Base-by-base conservation (phyloP, 768 basidiomycete species). In the Trametes cubensis region DNA sequence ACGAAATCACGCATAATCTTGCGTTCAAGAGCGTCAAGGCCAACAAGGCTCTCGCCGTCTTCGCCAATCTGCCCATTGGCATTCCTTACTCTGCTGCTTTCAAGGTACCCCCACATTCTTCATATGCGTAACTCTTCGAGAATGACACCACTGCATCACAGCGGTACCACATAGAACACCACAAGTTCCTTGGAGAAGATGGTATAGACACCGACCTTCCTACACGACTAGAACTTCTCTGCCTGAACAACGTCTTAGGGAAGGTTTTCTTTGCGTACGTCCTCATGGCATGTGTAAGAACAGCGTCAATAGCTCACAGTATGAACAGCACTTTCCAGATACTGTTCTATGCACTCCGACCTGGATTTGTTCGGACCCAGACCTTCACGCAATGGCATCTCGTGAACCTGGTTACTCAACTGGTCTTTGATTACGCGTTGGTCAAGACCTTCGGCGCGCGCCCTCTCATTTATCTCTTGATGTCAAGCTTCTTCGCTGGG, bases 1-100 rank as follows among this genome's bases (percentile, higher is more conserved):
- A 99, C 72, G 97, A 99, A 72, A 97, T 99, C 63, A 97, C 95
- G 2, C 97, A 99, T 74, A 98, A 98, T 73, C 83, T 99, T 26
- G 97, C 94, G 2, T 98, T 98, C 78, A 84, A 82, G 63, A 82
- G 89, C 23, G 83, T 98, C 48, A 79, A 77, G 53, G 85, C 88
- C 8, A 99, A 98, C 77, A 94, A 95, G 70, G 73, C 87, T 25
- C 77, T 98, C 21, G 94, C 97, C 6, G 87, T 98, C 62, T 86
- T 95, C 55, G 92, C 94, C 1, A 98, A 99, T 72, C 70, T 97
- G 26, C 92, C 95, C 0, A 98, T 99, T 58, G 95, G 91, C 0
- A 83, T 99, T 26, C 97, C 97, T 0, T 99, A 98, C 74, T 89
- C 91, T 20, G 92, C 93, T 66, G 88, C 93, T 11, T 99, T 98